Base-by-base conservation (phyloP, 768 basidiomycete species). In the Tulasnella sp. region DNA sequence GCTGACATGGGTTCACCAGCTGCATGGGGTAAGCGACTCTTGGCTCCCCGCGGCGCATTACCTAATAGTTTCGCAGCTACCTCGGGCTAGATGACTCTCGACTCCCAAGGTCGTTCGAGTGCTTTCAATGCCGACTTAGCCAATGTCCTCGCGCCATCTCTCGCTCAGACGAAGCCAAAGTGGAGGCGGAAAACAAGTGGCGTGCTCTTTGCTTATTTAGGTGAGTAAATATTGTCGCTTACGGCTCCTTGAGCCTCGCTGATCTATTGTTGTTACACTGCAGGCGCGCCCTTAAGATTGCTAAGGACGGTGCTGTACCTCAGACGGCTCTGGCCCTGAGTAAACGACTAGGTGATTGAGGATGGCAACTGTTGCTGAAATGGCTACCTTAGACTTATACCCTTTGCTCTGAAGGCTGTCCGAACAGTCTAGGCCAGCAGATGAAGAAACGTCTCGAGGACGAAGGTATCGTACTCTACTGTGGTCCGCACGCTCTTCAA, bases 391-490 rank as follows among this genome's bases (percentile, higher is more conserved):
- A 11, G 46, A 8, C 34, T 44, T 48, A 37, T 1, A 12, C 48
- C 11, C 20, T 34, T 40, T 41, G 42, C 6, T 75, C 20, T 42
- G 6, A 40, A 81, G 81, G 44, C 34, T 69, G 82, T 31, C 34
- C 72, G 18, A 42, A 72, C 28, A 46, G 16, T 14, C n/a, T 81
- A 11, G 81, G 81, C 22, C 42, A 42, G 16, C 81, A 81, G 24
- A 75, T 82, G 41, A 82, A 50, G 80, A 81, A 76, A 73, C 48
- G 81, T 2, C 80, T 82, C 18, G 69, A 72, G 40, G 42, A 44
- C 28, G 81, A 82, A 81, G 81, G 81, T 81, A 77, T 40, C 7
- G 28, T 44, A 34, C n/a, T 40, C 41, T 31, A 7, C 22, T 37
- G 37, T 37, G 37, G 37, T n/a, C 6, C 20, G 9, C 3, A 34